Conservation (phyloP, 371 early-diverging fungal genomes). For the Mortierella sp. region DNA sequence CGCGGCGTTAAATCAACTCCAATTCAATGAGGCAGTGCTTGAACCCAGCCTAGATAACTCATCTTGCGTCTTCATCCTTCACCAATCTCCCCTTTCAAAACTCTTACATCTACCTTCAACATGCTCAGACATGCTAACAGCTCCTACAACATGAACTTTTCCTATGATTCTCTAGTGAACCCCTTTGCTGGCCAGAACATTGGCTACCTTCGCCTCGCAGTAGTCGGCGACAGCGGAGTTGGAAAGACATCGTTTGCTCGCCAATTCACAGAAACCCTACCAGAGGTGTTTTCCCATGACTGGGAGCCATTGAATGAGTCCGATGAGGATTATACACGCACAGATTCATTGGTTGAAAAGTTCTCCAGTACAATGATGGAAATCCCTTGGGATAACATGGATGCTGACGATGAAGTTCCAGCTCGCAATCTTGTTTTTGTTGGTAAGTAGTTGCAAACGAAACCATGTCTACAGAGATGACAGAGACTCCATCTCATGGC, state of each 20-base stretch:
- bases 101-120: not conserved
- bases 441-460: slow-evolving; percentile 18
- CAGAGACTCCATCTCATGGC: not conserved
- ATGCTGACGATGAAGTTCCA: slow-evolving; percentile 56
- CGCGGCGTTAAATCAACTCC: not conserved
- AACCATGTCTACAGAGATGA: not conserved
- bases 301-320: slow-evolving; percentile 31
- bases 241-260: slow-evolving; percentile 67
- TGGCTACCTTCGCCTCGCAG: slow-evolving; percentile 63
- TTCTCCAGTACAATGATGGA: slow-evolving; percentile 58
- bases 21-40: not conserved
- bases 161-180: slow-evolving; percentile 32
- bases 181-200: slow-evolving; percentile 56
- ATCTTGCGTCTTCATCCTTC: not conserved
- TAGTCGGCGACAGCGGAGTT: slow-evolving; percentile 73
- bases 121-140: slow-evolving; percentile 26
- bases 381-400: slow-evolving; percentile 56
- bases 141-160: not conserved
- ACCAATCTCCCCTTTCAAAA: not conserved
- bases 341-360: slow-evolving; percentile 52
- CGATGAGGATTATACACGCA: slow-evolving; percentile 46
- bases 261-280: slow-evolving; percentile 57
- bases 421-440: slow-evolving; percentile 60
- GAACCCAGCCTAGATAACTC: not conserved
- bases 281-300: slow-evolving; percentile 57